A percentile compares a stretch with the other conserved stretches of the same genome.
Evolutionary conservation across 176 grass and related monocot genomes (phyloP).

Genomic region (Zea mays): Zm-B73-REFERENCE-NAM-5.0 NC_050099.1:186918001-186918500

Average conservation of each 20-base stretch:
- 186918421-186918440: conserved; percentile 52
- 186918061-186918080: conserved; percentile 94
- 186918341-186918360: conserved; percentile 59
- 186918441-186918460: conserved; percentile 56
- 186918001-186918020: conserved; percentile 67
- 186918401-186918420: conserved; percentile 77
- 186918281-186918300: conserved; percentile 37
- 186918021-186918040: conserved; percentile 85
- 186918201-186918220: conserved; percentile 91
- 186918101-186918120: conserved; percentile 96
- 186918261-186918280: conserved; percentile 64
- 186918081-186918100: conserved; percentile 92
- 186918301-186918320: conserved; percentile 42
- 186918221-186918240: conserved; percentile 96
- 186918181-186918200: conserved; percentile 86
- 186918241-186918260: conserved; percentile 85
- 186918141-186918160: conserved; percentile 95
- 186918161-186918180: conserved; percentile 97
- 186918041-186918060: conserved; percentile 98
- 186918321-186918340: conserved; percentile 38
- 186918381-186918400: conserved; percentile 82
- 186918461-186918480: conserved; percentile 42
- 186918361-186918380: conserved; percentile 82
- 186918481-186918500: conserved; percentile 14
- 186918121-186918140: conserved; percentile 99